Evolutionary conservation across 306 rosid genomes (phyloP).

Genomic region (Ormosia semicastrata): DNA sequence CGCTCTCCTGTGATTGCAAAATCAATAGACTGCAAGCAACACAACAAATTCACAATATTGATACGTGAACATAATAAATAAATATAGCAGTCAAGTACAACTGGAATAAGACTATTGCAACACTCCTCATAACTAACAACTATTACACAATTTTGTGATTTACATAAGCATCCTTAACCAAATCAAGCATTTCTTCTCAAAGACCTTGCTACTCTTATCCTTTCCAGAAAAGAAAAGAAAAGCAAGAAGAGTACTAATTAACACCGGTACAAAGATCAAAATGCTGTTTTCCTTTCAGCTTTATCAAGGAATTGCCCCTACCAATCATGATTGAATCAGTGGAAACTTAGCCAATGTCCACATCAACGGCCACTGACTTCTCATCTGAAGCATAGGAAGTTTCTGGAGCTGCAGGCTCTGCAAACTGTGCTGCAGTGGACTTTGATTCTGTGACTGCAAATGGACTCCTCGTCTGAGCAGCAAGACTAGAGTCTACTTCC

Average conservation of each 20-base stretch:
- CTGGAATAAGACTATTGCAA: not conserved
- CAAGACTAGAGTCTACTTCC: constrained; percentile 63
- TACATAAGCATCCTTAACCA: constrained; percentile 17
- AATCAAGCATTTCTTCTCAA: constrained; percentile 13
- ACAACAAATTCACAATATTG: not conserved
- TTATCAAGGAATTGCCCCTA: not conserved
- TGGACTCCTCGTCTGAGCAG: constrained; percentile 60
- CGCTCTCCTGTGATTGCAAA: not conserved
- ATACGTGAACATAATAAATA: not conserved
- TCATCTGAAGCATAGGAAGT: constrained; percentile 51
- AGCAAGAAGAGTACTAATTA: not conserved
- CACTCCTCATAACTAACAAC: constrained; percentile 1
- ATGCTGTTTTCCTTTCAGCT: constrained; percentile 17
- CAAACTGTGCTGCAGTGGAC: constrained; percentile 38
- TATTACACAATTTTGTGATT: not conserved
- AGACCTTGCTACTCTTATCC: constrained; percentile 6
- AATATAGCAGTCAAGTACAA: not conserved
- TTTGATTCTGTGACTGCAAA: constrained; percentile 50
- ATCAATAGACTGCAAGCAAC: not conserved
- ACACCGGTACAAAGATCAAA: constrained; percentile 7
- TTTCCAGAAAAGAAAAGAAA: not conserved
- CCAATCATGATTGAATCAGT: constrained; percentile 11
- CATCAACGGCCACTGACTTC: constrained; percentile 52
- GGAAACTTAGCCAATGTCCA: constrained; percentile 47
- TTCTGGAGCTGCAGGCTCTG: constrained; percentile 53